These are phyloP conservation scores for Linum trigynum DNA, from an alignment of 345 rosid species.

Conservation along the genomic window DNA sequence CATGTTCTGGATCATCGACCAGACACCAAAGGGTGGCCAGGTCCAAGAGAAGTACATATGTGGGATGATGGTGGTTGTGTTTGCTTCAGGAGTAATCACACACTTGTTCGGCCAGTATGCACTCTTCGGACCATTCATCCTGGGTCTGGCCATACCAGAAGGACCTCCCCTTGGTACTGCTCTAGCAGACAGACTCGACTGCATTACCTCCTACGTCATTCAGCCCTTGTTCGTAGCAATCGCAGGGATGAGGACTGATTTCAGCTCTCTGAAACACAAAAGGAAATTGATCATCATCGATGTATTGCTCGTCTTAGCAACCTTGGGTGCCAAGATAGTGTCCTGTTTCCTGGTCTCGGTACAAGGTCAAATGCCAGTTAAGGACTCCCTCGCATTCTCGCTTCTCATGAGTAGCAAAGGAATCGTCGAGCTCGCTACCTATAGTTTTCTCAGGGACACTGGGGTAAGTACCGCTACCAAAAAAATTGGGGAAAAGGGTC, in stretches of 20 bases:
- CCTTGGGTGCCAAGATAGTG: conserved; percentile 20
- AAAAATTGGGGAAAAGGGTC: background rate
- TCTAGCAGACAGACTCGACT: conserved; percentile 27
- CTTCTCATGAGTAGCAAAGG: conserved; percentile 34
- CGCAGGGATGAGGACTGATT: conserved; percentile 23
- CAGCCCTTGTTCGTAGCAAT: conserved; percentile 27
- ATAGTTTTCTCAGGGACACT: conserved; percentile 14
- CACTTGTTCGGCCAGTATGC: conserved; percentile 24
- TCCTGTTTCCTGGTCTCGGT: conserved; percentile 21
- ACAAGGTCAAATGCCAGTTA: conserved; percentile 19
- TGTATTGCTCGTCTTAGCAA: conserved; percentile 8
- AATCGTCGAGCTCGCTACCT: conserved; percentile 26
- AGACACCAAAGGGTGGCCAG: conserved; percentile 28
- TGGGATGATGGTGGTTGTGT: conserved; percentile 15
- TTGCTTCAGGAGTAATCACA: conserved; percentile 24
- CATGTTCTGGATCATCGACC: conserved; percentile 23
- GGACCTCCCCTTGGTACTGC: conserved; percentile 36
- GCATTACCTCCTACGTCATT: conserved; percentile 19
- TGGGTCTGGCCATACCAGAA: conserved; percentile 32
- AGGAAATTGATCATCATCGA: background rate
- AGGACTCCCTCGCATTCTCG: conserved; percentile 31
- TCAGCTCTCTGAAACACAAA: background rate
- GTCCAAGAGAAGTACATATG: conserved; percentile 28
- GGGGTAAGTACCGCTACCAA: conserved; percentile 13
- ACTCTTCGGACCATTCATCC: conserved; percentile 15